These are phyloP conservation scores for Penicillium cosmopolitanum DNA, from an alignment of 495 filamentous ascomycete genomes.

Conservation along the genomic window DNA sequence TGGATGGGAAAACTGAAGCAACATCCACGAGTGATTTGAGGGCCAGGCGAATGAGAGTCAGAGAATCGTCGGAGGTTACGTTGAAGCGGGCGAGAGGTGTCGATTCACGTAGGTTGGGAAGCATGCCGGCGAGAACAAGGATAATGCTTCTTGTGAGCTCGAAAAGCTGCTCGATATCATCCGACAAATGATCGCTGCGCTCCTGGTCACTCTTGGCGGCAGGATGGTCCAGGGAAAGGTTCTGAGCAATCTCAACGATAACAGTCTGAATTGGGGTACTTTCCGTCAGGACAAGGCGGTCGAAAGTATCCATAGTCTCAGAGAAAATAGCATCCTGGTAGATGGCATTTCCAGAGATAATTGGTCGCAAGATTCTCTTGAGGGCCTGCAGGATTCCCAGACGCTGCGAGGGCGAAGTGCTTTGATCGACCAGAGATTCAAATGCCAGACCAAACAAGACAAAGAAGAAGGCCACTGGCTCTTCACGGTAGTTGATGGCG, in stretches of 20 bases:
- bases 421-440: slow-evolving; percentile 85
- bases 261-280: slow-evolving; percentile 85
- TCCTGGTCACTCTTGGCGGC: slow-evolving; percentile 74
- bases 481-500: slow-evolving; percentile 96
- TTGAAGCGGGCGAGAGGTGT: slow-evolving; percentile 68
- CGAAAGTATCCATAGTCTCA: slow-evolving; percentile 94
- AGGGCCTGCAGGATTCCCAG: slow-evolving; percentile 88
- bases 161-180: slow-evolving; percentile 98
- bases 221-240: slow-evolving; percentile 86
- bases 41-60: slow-evolving; percentile 75
- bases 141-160: slow-evolving; percentile 96
- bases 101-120: slow-evolving; percentile 83
- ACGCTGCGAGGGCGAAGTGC: slow-evolving; percentile 76
- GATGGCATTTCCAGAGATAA: slow-evolving; percentile 95
- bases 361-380: slow-evolving; percentile 91
- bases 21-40: slow-evolving; percentile 90
- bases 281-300: slow-evolving; percentile 91
- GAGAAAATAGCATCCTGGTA: slow-evolving; percentile 96
- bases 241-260: slow-evolving; percentile 90
- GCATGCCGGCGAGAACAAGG: slow-evolving; percentile 79
- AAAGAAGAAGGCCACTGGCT: slow-evolving; percentile 98
- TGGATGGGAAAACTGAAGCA: slow-evolving; percentile 89
- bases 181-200: slow-evolving; percentile 76
- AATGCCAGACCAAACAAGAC: slow-evolving; percentile 96
- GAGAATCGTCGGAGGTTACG: slow-evolving; percentile 72